Evolutionary conservation across 352 stramenopile genomes (phyloP), one percentile per base, ranked within the genome.

Genomic region (Phytophthora melonis): DNA sequence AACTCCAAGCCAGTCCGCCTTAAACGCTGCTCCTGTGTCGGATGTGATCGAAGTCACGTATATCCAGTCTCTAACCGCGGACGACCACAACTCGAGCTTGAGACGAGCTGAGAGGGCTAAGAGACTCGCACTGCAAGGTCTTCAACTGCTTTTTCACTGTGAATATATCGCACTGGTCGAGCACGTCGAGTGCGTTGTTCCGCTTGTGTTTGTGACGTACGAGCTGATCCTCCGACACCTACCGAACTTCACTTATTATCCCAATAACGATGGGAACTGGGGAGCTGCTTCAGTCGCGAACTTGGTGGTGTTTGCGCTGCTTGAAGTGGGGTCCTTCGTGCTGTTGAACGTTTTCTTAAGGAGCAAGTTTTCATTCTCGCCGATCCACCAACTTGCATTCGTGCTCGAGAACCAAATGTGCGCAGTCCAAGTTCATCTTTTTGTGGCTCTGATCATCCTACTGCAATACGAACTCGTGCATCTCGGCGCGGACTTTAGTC

Each of bases 111-210:
- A 13, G 5, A 47, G 32, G 39, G 53, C 60, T 0, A 36, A 64
- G 36, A 56, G 3, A 3, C 4, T 71, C 13, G 54, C 70, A 0
- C 25, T 57, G 3, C 27, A 78, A 11, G 55, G 36, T 13, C 47
- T 79, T 9, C 72, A 69, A 25, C 30, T 81, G 34, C 59, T 83
- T 0, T 83, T 77, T 70, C 61, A 59, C 18, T 75, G 68, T 27
- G 67, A 81, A 23, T 75, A 72, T 45, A 45, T 80, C 2, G 32
- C 66, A 9, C 57, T 83, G 5, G 66, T 69, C 41, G 70, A 83
- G 69, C 81, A 81, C 59, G 52, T 81, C 57, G 66, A 79, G 43
- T 81, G 70, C 25, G 55, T 81, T 14, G 63, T 81, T 14, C 77
- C 77, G 4, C 52, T 71, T 21, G 27, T 78, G 13, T 84, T 76